Base-by-base conservation (phyloP, 2,329 filamentous ascomycete genomes). In the Hansfordia pulvinata region DNA sequence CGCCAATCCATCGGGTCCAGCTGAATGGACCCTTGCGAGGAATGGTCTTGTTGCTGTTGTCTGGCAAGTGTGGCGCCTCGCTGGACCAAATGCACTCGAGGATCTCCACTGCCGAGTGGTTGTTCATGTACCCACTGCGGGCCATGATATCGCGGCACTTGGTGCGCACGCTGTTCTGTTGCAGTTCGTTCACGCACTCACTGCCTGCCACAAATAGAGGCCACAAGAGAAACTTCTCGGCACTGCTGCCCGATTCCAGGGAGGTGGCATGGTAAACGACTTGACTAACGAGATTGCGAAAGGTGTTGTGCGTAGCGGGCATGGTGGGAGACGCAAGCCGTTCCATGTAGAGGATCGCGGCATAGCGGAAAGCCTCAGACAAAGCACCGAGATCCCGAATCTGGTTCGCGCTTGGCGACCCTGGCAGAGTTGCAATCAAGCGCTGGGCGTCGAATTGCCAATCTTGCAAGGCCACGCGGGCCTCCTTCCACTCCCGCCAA, bases 111-210 rank as follows among this genome's bases (percentile, higher is more conserved):
- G 81, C 84, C 6, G 80, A 79, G 20, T 92, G 65, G 47, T 93
- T 94, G 54, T 93, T 94, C 62, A 85, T 82, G 54, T 94, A 94
- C 2, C 86, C 86, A 28, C 80, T 88, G 37, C 88, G 79, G 17
- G 74, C 70, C 62, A 88, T 85, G 37, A 94, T 88, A 44, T 88
- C 84, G 23, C 76, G 65, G 54, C 84, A 93, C 40, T 85, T 77
- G 37, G 72, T 65, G 28, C 85, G 73, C 27, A 94, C 78, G 31
- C 86, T 71, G 30, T 71, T 69, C 35, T 86, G 79, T 43, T 93
- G 81, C 26, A 75, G 60, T 42, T 81, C 73, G 37, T 83, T 78
- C 35, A 90, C 77, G 42, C 84, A 93, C 56, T 94, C 88, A 13
- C 82, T 85, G 12, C 86, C 86, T 1, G 79, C 76, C 27, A 94